Evolutionary conservation across 371 early-diverging fungal species (phyloP), one percentile per base, ranked within the genome.

Genomic region (Entomophthora muscae): DNA sequence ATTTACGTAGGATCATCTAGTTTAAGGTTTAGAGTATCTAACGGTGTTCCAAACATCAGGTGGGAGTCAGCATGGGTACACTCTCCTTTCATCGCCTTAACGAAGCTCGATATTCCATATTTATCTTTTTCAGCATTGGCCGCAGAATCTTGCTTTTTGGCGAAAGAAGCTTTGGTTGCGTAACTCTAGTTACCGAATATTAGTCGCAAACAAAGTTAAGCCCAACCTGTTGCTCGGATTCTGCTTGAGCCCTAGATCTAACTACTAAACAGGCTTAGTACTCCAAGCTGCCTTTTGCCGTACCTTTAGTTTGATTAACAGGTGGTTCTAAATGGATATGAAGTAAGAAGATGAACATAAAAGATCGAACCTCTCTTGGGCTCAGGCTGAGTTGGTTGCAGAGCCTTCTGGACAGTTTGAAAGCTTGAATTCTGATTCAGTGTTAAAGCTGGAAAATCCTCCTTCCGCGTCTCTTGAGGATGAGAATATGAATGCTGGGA

Each of bases 401-500:
- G 42, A 5, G 42, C 42, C 42, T 42, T 42, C 17, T 42, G 42
- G 17, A 42, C 42, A 55, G 10, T 55, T 55, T 55, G 56, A 26
- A 24, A 27, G 56, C 24, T 24, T 10, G 56, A 26, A 55, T 22
- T 27, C 28, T n/a, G 22, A 24, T 55, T 22, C 26, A 55, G 28
- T 10, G 56, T 22, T 17, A 55, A 26, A 22, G 56, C 56, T 7
- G 56, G 56, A 26, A 55, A 55, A 27, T 55, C 56, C 28, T 55
- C 56, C n/a, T 55, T 22, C 56, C 56, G 22, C 12, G 56, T 55
- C 22, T 24, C 56, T 26, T 74, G 10, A 74, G 54, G 22, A 72
- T 74, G 22, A 73, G 72, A 64, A 73, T 69, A 0, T 71, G 72
- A 63, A 78, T 75, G 56, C 42, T 42, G 42, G 10, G 42, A 17